These are phyloP conservation scores for Aphanomyces astaci DNA, from an alignment of 352 stramenopile species.

Conservation along the genomic window DNA sequence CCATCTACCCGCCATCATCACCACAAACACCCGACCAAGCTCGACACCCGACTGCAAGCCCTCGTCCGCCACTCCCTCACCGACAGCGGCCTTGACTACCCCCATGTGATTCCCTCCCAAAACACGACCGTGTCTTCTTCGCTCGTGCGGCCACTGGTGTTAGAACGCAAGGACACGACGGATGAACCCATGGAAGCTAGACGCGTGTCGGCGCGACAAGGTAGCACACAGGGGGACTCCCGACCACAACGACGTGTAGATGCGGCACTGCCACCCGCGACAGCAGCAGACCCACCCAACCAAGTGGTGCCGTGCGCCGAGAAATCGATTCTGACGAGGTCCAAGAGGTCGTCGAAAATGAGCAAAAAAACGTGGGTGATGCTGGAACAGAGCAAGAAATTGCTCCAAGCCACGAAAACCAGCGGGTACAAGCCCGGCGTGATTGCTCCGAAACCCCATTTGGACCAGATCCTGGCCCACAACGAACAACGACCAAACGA, in stretches of 20 bases:
- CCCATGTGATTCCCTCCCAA: conserved; percentile 32
- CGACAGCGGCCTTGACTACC: conserved; percentile 51
- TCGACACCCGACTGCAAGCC: conserved; percentile 47
- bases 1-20: background rate
- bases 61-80: conserved; percentile 51
- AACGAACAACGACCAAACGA: background rate
- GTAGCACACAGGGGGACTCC: too few relatives aligned
- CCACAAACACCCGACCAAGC: conserved; percentile 21
- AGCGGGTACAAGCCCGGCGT: background rate
- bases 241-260: too few relatives aligned
- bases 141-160: conserved; percentile 6
- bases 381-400: conserved; percentile 12
- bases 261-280: too few relatives aligned
- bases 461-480: background rate
- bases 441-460: conserved; percentile 9
- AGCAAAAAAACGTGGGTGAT: conserved; percentile 20
- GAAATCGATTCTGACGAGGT: background rate
- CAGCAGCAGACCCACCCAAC: background rate
- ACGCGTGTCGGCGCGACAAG: background rate
- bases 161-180: background rate
- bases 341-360: conserved; percentile 6
- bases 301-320: background rate
- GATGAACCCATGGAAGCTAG: background rate
- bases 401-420: background rate
- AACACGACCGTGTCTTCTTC: background rate